These are phyloP conservation scores for Ascochyta lentis DNA, from an alignment of 2,329 filamentous ascomycete species.

Conservation along the genomic window DNA sequence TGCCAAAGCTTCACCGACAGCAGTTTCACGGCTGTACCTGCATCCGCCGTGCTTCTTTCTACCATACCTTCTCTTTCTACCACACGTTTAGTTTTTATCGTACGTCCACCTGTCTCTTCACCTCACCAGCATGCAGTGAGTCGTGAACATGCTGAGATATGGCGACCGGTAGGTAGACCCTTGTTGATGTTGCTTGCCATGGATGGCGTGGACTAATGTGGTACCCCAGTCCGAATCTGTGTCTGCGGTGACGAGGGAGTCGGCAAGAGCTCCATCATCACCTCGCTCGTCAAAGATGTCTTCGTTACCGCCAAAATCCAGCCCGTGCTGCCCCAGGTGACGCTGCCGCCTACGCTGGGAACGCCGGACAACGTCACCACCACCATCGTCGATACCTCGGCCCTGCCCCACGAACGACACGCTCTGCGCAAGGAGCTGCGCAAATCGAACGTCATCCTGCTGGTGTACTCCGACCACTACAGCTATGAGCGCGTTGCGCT, in stretches of 20 bases:
- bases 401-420: slow-evolving; percentile 89
- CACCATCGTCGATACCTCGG: slow-evolving; percentile 96
- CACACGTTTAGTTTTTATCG: too few relatives aligned
- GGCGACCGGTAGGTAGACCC: slow-evolving; percentile 36
- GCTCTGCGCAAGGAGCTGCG: slow-evolving; percentile 92
- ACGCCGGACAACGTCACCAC: slow-evolving; percentile 97
- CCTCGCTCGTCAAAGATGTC: slow-evolving; percentile 94
- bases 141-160: slow-evolving; percentile 30
- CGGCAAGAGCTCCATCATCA: slow-evolving; percentile 69
- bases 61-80: not conserved
- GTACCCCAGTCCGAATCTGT: slow-evolving; percentile 77
- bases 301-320: slow-evolving; percentile 97
- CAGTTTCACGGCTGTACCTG: not conserved
- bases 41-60: not conserved
- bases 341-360: slow-evolving; percentile 88
- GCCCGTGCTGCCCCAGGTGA: slow-evolving; percentile 90
- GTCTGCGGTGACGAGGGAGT: slow-evolving; percentile 91
- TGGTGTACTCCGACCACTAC: slow-evolving; percentile 98
- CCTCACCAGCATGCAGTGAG: slow-evolving; percentile 19
- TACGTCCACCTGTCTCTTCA: not conserved
- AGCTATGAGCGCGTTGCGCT: slow-evolving; percentile 96
- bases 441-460: slow-evolving; percentile 94
- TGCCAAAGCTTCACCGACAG: slow-evolving; percentile 7
- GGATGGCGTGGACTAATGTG: slow-evolving; percentile 10
- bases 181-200: slow-evolving; percentile 6